Evolutionary conservation across 257 asterid species (phyloP).

Genomic region (Przewalskia tangutica): DNA sequence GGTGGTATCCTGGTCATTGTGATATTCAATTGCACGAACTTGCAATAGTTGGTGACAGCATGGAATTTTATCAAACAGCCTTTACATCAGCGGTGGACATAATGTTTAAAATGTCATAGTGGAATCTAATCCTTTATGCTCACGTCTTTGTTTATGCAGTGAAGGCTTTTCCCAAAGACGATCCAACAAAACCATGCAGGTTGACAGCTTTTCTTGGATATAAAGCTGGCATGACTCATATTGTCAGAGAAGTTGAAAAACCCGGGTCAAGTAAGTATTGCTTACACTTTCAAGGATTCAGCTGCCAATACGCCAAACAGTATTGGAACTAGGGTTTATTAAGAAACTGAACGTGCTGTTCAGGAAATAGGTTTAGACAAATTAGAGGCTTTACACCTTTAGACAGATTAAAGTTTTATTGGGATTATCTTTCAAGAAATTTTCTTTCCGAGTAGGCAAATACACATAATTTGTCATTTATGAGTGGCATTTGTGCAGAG

Average conservation of each 20-base stretch:
- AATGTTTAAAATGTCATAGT: not conserved
- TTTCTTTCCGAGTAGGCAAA: not conserved
- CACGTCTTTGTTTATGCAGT: slow-evolving; percentile 27
- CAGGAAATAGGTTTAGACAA: not conserved
- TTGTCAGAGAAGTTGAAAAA: slow-evolving; percentile 78
- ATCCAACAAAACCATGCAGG: slow-evolving; percentile 47
- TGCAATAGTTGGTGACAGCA: not conserved
- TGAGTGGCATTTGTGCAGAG: slow-evolving; percentile 23
- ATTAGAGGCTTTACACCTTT: not conserved
- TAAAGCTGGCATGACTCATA: slow-evolving; percentile 90
- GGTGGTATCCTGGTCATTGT: not conserved
- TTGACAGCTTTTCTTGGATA: slow-evolving; percentile 76
- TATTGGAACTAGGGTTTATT: not conserved
- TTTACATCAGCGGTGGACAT: not conserved
- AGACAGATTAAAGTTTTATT: not conserved
- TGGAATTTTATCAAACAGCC: not conserved
- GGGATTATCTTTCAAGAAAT: not conserved
- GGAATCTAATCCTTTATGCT: not conserved
- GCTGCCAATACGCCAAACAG: not conserved
- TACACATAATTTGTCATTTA: not conserved
- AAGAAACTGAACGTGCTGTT: not conserved
- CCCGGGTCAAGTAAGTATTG: slow-evolving; percentile 73
- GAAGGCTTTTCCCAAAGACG: slow-evolving; percentile 79
- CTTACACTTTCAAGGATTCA: not conserved
- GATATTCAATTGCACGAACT: too few relatives aligned